Evolutionary conservation across 129 eudicot species (phyloP).

Genomic region (Flaveria robusta): DNA sequence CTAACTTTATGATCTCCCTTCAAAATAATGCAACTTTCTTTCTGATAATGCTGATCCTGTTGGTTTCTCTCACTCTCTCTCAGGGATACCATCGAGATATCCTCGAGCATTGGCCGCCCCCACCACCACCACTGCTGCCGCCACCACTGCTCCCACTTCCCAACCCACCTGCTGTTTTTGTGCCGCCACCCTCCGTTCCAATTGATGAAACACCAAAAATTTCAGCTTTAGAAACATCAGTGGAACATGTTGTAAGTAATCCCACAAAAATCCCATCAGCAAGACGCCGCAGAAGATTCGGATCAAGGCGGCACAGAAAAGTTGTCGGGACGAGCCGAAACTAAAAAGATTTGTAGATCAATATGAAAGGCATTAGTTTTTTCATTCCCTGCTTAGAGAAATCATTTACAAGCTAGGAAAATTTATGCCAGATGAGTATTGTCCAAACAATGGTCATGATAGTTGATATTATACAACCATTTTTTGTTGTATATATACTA

Average conservation of each 20-base stretch:
- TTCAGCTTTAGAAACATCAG: not conserved
- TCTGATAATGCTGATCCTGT: constrained; percentile 10
- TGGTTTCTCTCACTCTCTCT: not conserved
- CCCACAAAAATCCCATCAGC: constrained; percentile 30
- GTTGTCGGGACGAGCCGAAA: constrained; percentile 33
- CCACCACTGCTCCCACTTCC: not conserved
- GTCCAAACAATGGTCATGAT: constrained; percentile 6
- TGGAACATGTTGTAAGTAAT: constrained; percentile 23
- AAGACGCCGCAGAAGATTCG: constrained; percentile 45
- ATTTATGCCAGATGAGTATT: constrained; percentile 35
- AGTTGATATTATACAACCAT: constrained; percentile 19
- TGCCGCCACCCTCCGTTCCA: constrained; percentile 47
- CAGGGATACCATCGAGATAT: constrained; percentile 89
- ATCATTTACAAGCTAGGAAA: constrained; percentile 46
- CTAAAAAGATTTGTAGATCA: constrained; percentile 41
- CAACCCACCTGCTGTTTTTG: not conserved
- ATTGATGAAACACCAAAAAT: constrained; percentile 14
- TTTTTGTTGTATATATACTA: constrained; percentile 39
- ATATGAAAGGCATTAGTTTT: constrained; percentile 32
- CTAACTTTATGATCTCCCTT: not conserved
- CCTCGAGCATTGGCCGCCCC: constrained; percentile 65
- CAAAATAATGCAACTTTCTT: not conserved
- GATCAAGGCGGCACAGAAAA: constrained; percentile 60
- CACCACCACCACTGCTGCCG: constrained; percentile 41
- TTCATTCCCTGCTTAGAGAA: constrained; percentile 50